phyloP scores from a whole-genome alignment of 2,329 filamentous ascomycete species.

The Macrophomina phaseolina region DNA sequence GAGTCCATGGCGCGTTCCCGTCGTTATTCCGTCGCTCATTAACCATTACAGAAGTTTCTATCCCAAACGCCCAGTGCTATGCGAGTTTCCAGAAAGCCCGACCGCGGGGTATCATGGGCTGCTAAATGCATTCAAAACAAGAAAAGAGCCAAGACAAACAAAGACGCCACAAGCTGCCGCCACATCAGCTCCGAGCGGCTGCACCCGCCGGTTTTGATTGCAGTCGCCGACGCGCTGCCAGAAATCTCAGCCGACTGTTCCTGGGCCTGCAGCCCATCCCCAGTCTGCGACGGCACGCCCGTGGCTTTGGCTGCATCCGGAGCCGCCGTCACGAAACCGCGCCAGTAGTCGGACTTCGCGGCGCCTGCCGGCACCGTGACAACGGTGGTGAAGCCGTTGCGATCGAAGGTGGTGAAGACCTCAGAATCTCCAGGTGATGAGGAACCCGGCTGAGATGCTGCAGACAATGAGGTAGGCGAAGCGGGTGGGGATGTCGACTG shows the following conservation, averaged over 20 bases:
- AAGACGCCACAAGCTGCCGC: neutral
- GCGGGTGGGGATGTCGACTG: conserved; percentile 58
- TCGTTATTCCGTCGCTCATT: neutral
- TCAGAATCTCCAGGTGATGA: conserved; percentile 51
- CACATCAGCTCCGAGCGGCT: conserved; percentile 4
- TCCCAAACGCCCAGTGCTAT: conserved; percentile 24
- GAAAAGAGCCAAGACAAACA: conserved; percentile 3
- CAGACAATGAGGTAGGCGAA: conserved; percentile 59
- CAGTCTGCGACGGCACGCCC: neutral
- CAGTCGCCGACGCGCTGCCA: neutral
- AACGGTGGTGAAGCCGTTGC: conserved; percentile 57
- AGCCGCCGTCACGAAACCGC: conserved; percentile 51
- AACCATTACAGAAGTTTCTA: conserved; percentile 14
- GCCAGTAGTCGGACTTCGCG: conserved; percentile 52
- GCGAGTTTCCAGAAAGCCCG: conserved; percentile 3
- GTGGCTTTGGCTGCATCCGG: conserved; percentile 10
- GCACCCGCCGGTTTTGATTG: neutral
- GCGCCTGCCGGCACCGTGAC: conserved; percentile 47
- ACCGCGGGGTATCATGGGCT: conserved; percentile 10
- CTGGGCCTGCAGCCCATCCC: conserved; percentile 6
- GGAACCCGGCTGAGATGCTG: conserved; percentile 50
- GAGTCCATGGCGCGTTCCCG: conserved; percentile 3
- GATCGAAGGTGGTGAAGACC: conserved; percentile 53
- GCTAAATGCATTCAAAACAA: conserved; percentile 2
- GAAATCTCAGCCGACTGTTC: conserved; percentile 11